Evolutionary conservation across 2,329 filamentous ascomycete species (phyloP), one percentile per base, ranked within the genome.

Genomic region (Alternaria longipes): DNA sequence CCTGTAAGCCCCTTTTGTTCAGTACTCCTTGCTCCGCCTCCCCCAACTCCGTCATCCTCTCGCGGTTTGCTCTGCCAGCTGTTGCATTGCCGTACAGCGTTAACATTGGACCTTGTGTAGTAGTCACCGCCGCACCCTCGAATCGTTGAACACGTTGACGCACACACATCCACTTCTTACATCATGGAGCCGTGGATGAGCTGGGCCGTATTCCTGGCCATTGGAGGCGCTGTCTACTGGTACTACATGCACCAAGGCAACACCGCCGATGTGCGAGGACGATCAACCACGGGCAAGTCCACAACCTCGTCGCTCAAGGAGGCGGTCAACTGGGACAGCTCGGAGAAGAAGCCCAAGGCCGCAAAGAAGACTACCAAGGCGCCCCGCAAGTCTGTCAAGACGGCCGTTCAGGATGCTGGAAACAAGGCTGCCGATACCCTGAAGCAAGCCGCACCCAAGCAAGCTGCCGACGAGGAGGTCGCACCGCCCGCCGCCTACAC

Each of bases 401-500:
- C 74, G 16, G 63, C 69, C n/a, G 73, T 72, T 30, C 74, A 79
- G 60, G 75, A 78, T 42, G 67, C 63, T 30, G 72, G 64, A 34
- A 70, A 72, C 54, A 80, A 79, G 68, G 69, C 65, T 20, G 74
- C 74, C 56, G 68, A 74, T 41, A 64, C 66, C 28, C 65, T 78
- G 42, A 71, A 74, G 12, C 65, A 65, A 8, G 72, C 71, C 7
- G 91, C 91, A 0, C 94, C 91, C 4, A 90, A 89, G 55, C 87
- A 88, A 42, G 91, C 88, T 54, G 90, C 91, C 71, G 91, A 96
- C 72, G 92, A 97, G 3, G 84, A 90, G 8, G 84, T 85, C 59
- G 83, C 84, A 45, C 94, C 92, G 11, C 91, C 92, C 32, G 83
- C 87, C 52, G 81, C 84, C 50, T 78, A 69, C 30, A 60, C 64